Conservation (phyloP, 352 stramenopile genomes). For the Phytophthora crassamura region DNA sequence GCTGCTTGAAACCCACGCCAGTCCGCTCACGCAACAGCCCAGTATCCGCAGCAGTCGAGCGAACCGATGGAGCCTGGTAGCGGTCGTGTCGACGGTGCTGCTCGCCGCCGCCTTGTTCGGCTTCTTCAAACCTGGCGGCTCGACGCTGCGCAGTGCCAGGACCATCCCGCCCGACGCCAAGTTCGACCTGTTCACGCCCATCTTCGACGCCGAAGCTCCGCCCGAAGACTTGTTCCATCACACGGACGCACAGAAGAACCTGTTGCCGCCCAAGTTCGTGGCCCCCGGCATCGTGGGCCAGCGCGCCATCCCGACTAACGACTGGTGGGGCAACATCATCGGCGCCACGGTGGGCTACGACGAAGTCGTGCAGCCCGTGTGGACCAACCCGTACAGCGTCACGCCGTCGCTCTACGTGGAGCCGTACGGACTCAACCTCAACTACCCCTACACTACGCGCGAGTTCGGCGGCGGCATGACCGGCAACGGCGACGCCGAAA, state of each 20-base stretch:
- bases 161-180: slow-evolving; percentile 28
- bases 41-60: background rate
- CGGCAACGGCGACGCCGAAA: slow-evolving; percentile 51
- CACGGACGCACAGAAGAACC: slow-evolving; percentile 40
- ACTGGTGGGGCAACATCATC: slow-evolving; percentile 84
- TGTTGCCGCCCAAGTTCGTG: slow-evolving; percentile 65
- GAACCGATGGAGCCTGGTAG: slow-evolving; percentile 26
- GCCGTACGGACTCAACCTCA: slow-evolving; percentile 58
- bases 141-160: slow-evolving; percentile 23
- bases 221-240: slow-evolving; percentile 32
- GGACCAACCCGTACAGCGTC: slow-evolving; percentile 72
- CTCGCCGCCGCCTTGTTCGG: slow-evolving; percentile 25
- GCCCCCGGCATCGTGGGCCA: slow-evolving; percentile 48
- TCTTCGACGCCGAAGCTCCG: slow-evolving; percentile 40
- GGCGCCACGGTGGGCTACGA: slow-evolving; percentile 31
- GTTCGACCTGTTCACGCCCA: slow-evolving; percentile 41
- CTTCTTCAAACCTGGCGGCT: slow-evolving; percentile 20
- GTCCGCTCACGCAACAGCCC: slow-evolving; percentile 10
- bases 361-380: slow-evolving; percentile 60
- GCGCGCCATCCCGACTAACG: slow-evolving; percentile 67
- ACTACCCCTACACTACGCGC: slow-evolving; percentile 63
- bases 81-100: slow-evolving; percentile 26
- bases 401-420: slow-evolving; percentile 44
- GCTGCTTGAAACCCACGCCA: slow-evolving; percentile 28
- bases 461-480: slow-evolving; percentile 54